Percentiles rank a stretch among this genome's conserved stretches.
These are phyloP conservation scores for Conringia planisiliqua DNA, from an alignment of 345 rosid genomes.

Conservation along the genomic window DNA sequence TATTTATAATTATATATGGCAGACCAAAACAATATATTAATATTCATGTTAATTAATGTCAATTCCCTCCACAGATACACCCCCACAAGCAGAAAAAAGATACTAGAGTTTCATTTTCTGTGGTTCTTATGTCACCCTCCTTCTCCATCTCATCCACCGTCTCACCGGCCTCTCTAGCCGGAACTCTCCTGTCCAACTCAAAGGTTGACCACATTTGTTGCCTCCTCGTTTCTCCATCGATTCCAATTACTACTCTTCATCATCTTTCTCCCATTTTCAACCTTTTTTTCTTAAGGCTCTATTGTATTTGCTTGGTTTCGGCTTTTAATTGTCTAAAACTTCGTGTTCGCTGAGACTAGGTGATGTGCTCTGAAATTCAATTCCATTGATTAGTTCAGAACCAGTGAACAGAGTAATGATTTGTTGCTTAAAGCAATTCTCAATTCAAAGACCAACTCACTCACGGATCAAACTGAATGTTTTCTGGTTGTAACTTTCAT, in stretches of 20 bases:
- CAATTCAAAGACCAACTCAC: neutral
- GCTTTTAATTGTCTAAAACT: neutral
- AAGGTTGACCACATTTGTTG: neutral
- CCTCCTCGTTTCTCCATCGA: neutral
- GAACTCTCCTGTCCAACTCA: neutral
- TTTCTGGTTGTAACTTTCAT: neutral
- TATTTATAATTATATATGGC: too few relatives aligned
- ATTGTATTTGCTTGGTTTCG: neutral
- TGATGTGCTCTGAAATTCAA: neutral
- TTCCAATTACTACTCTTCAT: too few relatives aligned
- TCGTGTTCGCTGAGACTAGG: too few relatives aligned
- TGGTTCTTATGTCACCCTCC: constrained; percentile 30
- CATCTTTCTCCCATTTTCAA: too few relatives aligned
- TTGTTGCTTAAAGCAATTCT: neutral
- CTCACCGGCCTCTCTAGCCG: constrained; percentile 27
- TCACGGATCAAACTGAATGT: neutral
- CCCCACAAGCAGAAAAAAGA: neutral
- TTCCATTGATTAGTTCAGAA: neutral
- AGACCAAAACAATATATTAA: too few relatives aligned
- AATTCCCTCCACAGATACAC: constrained; percentile 6
- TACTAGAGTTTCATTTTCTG: neutral
- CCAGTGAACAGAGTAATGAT: neutral
- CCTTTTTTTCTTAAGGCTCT: too few relatives aligned
- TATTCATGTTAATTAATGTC: neutral
- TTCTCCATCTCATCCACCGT: constrained; percentile 24